Conservation (phyloP, 2,329 filamentous ascomycete species). For the Xylaria sp. region DNA sequence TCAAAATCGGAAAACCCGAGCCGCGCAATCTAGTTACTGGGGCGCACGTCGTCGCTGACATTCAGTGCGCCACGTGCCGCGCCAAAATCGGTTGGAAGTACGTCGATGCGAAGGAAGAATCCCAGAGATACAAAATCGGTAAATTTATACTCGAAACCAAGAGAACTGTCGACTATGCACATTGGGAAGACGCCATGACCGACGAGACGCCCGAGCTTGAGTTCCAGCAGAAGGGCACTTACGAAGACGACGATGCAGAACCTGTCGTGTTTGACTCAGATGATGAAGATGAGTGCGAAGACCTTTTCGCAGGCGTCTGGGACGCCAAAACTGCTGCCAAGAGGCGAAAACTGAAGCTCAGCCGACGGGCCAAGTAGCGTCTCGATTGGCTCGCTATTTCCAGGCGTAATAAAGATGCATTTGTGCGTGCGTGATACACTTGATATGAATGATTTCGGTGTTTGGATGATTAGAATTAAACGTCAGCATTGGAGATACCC, state of each 20-base stretch:
- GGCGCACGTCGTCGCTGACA: conserved; percentile 72
- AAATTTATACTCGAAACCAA: conserved; percentile 75
- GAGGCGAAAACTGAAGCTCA: conserved; percentile 56
- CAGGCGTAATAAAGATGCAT: conserved; percentile 7
- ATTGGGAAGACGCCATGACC: conserved; percentile 62
- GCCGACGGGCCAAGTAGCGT: conserved; percentile 37
- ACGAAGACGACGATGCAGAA: conserved; percentile 39
- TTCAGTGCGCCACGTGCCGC: conserved; percentile 66
- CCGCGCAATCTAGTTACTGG: conserved; percentile 70
- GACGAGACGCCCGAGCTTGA: conserved; percentile 43
- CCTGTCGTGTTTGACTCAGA: conserved; percentile 69
- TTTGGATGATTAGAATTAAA: conserved; percentile 12
- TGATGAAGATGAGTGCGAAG: conserved; percentile 74
- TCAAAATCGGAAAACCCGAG: conserved; percentile 65
- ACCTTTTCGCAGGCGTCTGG: conserved; percentile 72
- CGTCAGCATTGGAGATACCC: conserved; percentile 27
- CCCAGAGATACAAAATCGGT: conserved; percentile 74
- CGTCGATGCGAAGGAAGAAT: conserved; percentile 67
- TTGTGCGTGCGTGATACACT: conserved; percentile 1
- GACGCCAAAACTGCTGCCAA: conserved; percentile 63
- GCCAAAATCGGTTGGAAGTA: conserved; percentile 75
- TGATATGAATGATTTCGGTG: conserved; percentile 3
- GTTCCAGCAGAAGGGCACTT: conserved; percentile 36
- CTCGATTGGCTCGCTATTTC: conserved; percentile 18
- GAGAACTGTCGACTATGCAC: conserved; percentile 62